These are phyloP conservation scores for Hondaea fermentalgiana DNA, from an alignment of 108 stramenopile species.

Conservation along the genomic window DNA sequence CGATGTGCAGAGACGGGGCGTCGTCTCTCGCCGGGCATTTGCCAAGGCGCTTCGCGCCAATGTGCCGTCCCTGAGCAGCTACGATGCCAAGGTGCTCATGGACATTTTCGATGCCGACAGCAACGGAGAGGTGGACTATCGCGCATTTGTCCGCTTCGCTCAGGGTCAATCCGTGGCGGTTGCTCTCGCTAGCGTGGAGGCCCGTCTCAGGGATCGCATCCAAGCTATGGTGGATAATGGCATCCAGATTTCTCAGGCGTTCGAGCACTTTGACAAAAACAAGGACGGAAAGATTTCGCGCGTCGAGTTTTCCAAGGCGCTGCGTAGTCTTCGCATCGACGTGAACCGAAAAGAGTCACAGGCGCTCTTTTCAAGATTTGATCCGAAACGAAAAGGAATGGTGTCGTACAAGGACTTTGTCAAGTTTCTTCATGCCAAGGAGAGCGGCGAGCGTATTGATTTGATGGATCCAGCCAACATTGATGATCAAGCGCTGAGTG, in stretches of 20 bases:
- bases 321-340: constrained; percentile 18
- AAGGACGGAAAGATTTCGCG: constrained; percentile 1
- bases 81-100: not conserved
- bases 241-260: not conserved
- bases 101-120: not conserved
- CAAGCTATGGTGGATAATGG: not conserved
- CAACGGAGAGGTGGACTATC: not conserved
- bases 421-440: not conserved
- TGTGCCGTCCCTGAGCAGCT: not conserved
- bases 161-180: not conserved
- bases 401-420: constrained; percentile 23
- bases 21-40: not conserved
- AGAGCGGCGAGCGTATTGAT: not conserved
- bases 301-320: not conserved
- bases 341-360: not conserved
- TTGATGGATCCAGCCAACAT: not conserved
- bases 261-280: constrained; percentile 16
- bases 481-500: not conserved
- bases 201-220: not conserved
- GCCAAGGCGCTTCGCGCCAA: not conserved
- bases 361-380: constrained; percentile 12
- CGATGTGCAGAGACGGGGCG: not conserved
- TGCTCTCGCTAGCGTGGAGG: not conserved
- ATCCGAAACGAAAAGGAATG: not conserved
- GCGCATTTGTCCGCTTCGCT: not conserved